phyloP scores from a whole-genome alignment of 495 filamentous ascomycete genomes.

The Aspergillus hancockii region DNA sequence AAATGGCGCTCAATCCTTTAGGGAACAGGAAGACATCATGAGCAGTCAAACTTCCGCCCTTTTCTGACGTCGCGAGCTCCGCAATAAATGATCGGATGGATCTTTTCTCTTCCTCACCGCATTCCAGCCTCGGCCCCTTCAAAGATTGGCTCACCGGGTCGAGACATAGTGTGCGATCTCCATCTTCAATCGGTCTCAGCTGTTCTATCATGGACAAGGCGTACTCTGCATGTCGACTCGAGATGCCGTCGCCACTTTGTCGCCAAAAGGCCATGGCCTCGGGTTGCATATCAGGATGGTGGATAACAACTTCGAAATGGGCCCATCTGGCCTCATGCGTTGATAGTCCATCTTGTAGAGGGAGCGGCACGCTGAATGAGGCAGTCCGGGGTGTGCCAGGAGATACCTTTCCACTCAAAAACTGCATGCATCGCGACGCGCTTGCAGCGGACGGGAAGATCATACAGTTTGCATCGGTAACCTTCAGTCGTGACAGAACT shows the following conservation, averaged over 20 bases:
- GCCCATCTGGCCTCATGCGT: background rate
- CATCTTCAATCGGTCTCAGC: background rate
- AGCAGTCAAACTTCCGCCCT: background rate
- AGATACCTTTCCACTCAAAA: background rate
- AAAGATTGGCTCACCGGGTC: background rate
- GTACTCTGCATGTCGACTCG: background rate
- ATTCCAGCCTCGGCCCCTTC: background rate
- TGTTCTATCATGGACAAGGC: background rate
- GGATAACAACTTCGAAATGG: background rate
- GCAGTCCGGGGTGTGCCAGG: background rate
- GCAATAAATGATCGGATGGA: background rate
- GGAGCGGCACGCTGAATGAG: background rate
- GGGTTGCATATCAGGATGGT: background rate
- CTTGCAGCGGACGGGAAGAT: background rate
- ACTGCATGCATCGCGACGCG: background rate
- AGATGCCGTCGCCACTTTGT: background rate
- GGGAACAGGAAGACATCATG: background rate
- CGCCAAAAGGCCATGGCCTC: slow-evolving; percentile 1
- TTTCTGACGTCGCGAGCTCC: background rate
- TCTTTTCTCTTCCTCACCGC: background rate
- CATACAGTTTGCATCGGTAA: background rate
- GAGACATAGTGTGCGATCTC: background rate
- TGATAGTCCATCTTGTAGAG: background rate
- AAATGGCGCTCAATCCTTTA: background rate
- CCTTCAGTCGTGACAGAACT: background rate